These are phyloP conservation scores for Sporisorium scitamineum DNA, from an alignment of 1,284 basidiomycete species.

Conservation along the genomic window DNA sequence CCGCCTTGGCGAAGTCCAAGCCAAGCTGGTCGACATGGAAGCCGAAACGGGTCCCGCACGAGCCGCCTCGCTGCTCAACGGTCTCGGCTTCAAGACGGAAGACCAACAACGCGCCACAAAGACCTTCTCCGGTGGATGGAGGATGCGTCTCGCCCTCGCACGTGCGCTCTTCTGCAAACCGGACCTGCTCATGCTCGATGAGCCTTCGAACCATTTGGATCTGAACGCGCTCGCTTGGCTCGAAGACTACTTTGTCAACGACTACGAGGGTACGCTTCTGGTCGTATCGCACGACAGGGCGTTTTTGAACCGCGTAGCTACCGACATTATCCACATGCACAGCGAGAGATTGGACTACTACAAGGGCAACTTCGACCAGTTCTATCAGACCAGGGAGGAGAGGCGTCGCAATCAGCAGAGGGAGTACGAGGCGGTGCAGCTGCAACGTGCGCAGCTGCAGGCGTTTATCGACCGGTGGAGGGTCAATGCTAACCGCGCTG, in stretches of 20 bases:
- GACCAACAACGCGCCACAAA: constrained; percentile 78
- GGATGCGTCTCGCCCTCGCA: constrained; percentile 99
- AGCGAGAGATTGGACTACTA: constrained; percentile 95
- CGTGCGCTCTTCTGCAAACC: constrained; percentile 92
- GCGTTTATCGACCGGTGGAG: constrained; percentile 80
- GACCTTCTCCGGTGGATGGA: constrained; percentile 97
- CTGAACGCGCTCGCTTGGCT: constrained; percentile 72
- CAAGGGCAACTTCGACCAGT: constrained; percentile 97
- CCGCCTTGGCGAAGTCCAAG: constrained; percentile 90
- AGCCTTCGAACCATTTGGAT: constrained; percentile 91
- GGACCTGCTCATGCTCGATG: constrained; percentile 65
- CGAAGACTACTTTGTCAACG: constrained; percentile 76
- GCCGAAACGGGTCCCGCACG: constrained; percentile 95
- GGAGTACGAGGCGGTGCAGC: constrained; percentile 84
- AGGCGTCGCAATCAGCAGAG: constrained; percentile 89
- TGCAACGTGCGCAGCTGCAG: constrained; percentile 93
- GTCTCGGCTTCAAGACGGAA: constrained; percentile 88
- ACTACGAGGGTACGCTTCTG: constrained; percentile 95
- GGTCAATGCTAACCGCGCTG: constrained; percentile 66
- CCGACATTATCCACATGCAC: constrained; percentile 98
- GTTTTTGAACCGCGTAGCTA: constrained; percentile 96
- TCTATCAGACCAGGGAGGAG: constrained; percentile 98
- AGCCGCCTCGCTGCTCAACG: constrained; percentile 88
- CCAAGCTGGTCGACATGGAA: constrained; percentile 93
- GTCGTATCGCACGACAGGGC: constrained; percentile 99